Evolutionary conservation across 2,329 filamentous ascomycete species (phyloP).

Genomic region (Didymellaceae sp.): DNA sequence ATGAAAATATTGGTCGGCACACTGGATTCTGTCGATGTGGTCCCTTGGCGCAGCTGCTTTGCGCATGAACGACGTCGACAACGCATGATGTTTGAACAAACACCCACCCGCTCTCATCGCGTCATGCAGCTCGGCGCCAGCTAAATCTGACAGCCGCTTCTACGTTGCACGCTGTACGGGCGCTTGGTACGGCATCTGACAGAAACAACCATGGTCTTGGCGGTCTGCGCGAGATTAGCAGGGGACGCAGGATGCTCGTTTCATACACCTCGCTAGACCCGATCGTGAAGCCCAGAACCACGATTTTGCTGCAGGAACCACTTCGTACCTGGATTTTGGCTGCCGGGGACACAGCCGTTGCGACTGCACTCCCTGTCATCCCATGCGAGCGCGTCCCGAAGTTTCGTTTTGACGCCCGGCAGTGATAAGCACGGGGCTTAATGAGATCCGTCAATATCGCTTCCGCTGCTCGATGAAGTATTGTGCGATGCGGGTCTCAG

Average conservation of each 20-base stretch:
- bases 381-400: neutral
- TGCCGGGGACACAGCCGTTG: slow-evolving; percentile 3
- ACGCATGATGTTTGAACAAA: too few species aligned
- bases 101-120: too few species aligned
- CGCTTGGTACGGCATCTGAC: neutral
- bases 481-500: too few species aligned
- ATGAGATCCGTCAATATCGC: slow-evolving; percentile 34
- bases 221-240: slow-evolving; percentile 21
- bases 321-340: slow-evolving; percentile 9
- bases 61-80: too few species aligned
- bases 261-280: slow-evolving; percentile 25
- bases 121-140: too few species aligned
- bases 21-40: too few species aligned
- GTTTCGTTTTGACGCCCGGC: slow-evolving; percentile 22
- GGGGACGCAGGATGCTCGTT: slow-evolving; percentile 28
- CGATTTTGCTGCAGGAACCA: too few species aligned
- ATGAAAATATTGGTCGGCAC: too few species aligned
- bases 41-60: too few species aligned
- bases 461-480: slow-evolving; percentile 26
- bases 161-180: too few species aligned
- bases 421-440: slow-evolving; percentile 23
- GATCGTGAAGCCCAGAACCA: slow-evolving; percentile 14
- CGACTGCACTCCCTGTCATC: slow-evolving; percentile 17
- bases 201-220: slow-evolving; percentile 36
- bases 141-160: too few species aligned